Evolutionary conservation across 805 yeast genomes (phyloP).

Genomic region (Millerozyma acaciae): DNA sequence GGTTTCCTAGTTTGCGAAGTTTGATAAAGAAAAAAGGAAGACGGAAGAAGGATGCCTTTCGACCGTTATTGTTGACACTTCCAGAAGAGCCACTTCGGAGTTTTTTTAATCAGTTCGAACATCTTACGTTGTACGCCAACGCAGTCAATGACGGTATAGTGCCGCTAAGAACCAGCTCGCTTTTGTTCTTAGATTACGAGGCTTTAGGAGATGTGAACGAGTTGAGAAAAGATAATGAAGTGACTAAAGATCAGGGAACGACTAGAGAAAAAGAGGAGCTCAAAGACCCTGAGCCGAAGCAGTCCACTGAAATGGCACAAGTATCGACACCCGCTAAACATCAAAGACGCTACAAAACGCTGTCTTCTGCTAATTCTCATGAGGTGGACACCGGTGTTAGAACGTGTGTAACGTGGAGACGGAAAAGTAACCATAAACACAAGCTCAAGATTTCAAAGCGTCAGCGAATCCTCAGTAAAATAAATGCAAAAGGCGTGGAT

Average conservation of each 20-base stretch:
- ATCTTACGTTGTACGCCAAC: conserved; percentile 40
- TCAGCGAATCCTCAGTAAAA: conserved; percentile 17
- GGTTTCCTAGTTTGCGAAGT: conserved; percentile 22
- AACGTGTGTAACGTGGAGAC: too few species aligned
- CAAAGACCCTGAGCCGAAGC: conserved; percentile 23
- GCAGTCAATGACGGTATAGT: conserved; percentile 45
- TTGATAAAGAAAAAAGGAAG: conserved; percentile 9
- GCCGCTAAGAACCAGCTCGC: conserved; percentile 41
- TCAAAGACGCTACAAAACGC: too few species aligned
- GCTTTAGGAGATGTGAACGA: conserved; percentile 39
- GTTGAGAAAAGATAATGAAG: conserved; percentile 15
- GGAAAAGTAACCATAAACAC: too few species aligned
- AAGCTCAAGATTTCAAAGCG: too few species aligned
- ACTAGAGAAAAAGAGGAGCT: conserved; percentile 10
- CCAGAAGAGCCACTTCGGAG: conserved; percentile 39
- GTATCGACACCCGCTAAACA: conserved; percentile 4
- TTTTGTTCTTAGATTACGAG: conserved; percentile 39
- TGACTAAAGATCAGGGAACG: conserved; percentile 2
- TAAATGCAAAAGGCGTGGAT: conserved; percentile 18
- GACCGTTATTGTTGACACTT: conserved; percentile 34
- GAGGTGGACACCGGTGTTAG: too few species aligned
- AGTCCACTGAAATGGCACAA: conserved; percentile 22
- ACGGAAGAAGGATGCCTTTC: conserved; percentile 16
- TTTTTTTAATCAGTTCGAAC: conserved; percentile 26
- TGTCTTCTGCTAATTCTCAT: too few species aligned